Percentiles rank a stretch among this genome's conserved stretches.
These are phyloP conservation scores for Plantago coronopus DNA, from an alignment of 305 asterid species.

Conservation along the genomic window DNA sequence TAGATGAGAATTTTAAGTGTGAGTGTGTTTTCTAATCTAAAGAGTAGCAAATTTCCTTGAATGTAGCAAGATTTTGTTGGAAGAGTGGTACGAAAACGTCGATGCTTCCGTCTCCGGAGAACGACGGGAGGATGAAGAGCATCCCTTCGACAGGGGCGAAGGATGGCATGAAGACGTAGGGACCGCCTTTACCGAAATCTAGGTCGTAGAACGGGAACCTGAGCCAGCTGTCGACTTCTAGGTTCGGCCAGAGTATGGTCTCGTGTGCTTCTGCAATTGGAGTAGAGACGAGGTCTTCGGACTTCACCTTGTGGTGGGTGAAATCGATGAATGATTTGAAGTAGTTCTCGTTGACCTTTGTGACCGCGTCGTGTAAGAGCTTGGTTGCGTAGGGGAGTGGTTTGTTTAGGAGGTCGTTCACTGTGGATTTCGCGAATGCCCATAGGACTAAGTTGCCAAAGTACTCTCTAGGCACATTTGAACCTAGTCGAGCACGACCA, in stretches of 20 bases:
- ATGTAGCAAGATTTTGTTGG: slow-evolving; percentile 38
- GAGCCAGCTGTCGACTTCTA: slow-evolving; percentile 89
- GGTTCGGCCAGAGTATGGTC: slow-evolving; percentile 60
- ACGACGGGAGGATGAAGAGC: slow-evolving; percentile 66
- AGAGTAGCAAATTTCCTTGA: slow-evolving; percentile 54
- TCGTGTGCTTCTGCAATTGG: slow-evolving; percentile 46
- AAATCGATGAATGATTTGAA: slow-evolving; percentile 75
- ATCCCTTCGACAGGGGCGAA: slow-evolving; percentile 65
- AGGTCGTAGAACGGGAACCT: slow-evolving; percentile 77
- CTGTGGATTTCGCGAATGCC: slow-evolving; percentile 63
- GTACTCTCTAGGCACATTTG: slow-evolving; percentile 48
- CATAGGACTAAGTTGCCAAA: slow-evolving; percentile 82
- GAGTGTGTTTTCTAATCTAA: slow-evolving; percentile 31
- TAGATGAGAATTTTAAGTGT: too few species aligned
- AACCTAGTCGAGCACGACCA: slow-evolving; percentile 55
- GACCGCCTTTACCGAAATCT: slow-evolving; percentile 78
- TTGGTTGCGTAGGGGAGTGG: slow-evolving; percentile 49
- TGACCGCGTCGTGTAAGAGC: slow-evolving; percentile 65
- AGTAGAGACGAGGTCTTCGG: slow-evolving; percentile 47
- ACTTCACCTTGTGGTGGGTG: slow-evolving; percentile 41
- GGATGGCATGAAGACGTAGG: slow-evolving; percentile 68
- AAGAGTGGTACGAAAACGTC: slow-evolving; percentile 64
- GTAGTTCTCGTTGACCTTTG: slow-evolving; percentile 46
- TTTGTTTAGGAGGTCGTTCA: slow-evolving; percentile 35
- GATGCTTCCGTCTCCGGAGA: slow-evolving; percentile 60